phyloP scores from a whole-genome alignment of 306 rosid genomes.

The Cicer arietinum region DNA sequence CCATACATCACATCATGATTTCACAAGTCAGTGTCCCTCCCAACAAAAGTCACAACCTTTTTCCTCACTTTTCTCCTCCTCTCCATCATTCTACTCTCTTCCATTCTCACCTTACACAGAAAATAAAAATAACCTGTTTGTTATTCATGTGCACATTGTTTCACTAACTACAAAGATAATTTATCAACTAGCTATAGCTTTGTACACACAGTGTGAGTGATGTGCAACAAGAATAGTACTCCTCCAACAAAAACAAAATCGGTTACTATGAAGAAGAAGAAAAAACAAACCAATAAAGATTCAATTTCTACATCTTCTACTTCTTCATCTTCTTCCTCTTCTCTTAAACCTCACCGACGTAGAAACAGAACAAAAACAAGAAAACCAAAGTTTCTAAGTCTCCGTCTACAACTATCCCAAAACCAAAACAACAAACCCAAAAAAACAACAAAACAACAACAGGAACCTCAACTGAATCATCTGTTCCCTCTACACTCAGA shows the following conservation, averaged over 20 bases:
- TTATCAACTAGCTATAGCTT: neutral
- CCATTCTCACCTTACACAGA: neutral
- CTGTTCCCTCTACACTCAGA: conserved; percentile 71
- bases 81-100: neutral
- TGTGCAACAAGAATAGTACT: conserved; percentile 63
- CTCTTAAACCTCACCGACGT: conserved; percentile 48
- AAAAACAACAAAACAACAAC: neutral
- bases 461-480: conserved; percentile 53
- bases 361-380: conserved; percentile 59
- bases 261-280: conserved; percentile 21
- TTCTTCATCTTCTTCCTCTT: conserved; percentile 32
- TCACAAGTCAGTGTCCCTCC: conserved; percentile 43
- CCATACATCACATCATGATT: conserved; percentile 49
- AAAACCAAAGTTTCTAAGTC: conserved; percentile 77
- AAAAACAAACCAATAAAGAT: neutral
- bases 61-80: conserved; percentile 27
- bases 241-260: neutral
- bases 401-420: conserved; percentile 53
- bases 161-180: neutral
- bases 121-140: too few species aligned
- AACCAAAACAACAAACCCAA: conserved; percentile 1
- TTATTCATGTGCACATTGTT: too few species aligned
- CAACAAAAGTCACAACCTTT: conserved; percentile 45
- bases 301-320: neutral
- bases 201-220: neutral